Evolutionary conservation across 768 basidiomycete genomes (phyloP), one percentile per base, ranked within the genome.

Genomic region (Heimioporus sp.): DNA sequence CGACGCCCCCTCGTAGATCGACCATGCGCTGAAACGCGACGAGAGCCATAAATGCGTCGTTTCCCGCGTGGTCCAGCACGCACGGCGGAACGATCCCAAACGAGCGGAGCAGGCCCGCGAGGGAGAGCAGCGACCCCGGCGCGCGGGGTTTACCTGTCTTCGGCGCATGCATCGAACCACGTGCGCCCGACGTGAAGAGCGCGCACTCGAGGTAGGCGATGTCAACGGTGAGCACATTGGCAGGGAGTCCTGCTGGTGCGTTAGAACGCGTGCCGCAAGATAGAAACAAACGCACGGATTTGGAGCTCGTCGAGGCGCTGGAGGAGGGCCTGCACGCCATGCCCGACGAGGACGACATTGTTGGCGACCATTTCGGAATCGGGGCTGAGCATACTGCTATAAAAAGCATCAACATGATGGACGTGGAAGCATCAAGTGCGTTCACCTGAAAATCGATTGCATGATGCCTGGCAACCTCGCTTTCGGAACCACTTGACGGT

Each of bases 351-450:
- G 15, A 92, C 86, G 34, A 92, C 80, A 17, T 73, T 73, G 61
- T 92, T 92, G 20, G 85, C 64, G 1, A 73, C 68, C 13, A 81
- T 85, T 60, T 92, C 90, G 1, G 86, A 84, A 61, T 91, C 89
- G 0, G 90, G 90, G 58, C 82, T 86, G 7, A 80, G 73, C 19
- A 91, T 77, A 60, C 86, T 87, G 58, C 87, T 90, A 72, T 35
- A 54, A 44, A 24, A 13, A 49, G 24, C 8, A 9, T 56, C 48
- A 59, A 43, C 10, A 36, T 13, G 19, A 24, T 31, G 35, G 21
- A 3, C 41, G 46, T 46, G 15, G n/a, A 40, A 1, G 35, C 35
- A 5, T 35, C 35, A 13, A 12, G 12, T 15, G 35, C 24, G 50
- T 69, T 46, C 65, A 85, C 87, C 85, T 88, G 58, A 92, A 79